These are phyloP conservation scores for Coleophoma eucalyptorum DNA, from an alignment of 2,329 filamentous ascomycete species.

Conservation along the genomic window DNA sequence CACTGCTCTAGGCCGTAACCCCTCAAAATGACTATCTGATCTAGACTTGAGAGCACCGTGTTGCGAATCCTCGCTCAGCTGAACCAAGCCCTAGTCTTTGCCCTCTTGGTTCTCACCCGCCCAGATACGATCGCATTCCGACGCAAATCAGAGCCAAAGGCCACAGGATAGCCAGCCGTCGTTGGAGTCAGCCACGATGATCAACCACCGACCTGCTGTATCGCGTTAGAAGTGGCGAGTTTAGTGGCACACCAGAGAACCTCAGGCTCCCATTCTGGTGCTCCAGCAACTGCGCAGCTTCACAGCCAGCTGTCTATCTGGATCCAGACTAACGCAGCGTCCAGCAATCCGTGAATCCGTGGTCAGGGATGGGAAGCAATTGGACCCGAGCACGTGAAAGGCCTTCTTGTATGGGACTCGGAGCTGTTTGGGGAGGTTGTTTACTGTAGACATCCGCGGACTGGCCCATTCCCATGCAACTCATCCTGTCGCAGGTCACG, in stretches of 20 bases:
- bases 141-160: background rate
- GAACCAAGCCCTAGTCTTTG: background rate
- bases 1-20: background rate
- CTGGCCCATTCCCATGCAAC: background rate
- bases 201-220: slow-evolving; percentile 3
- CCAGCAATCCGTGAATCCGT: background rate
- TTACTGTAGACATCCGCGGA: too few relatives aligned
- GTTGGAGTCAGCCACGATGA: slow-evolving; percentile 11
- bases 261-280: background rate
- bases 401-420: background rate
- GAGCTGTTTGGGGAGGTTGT: too few relatives aligned
- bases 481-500: too few relatives aligned
- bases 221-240: slow-evolving; percentile 15
- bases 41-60: background rate
- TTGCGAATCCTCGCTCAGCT: background rate
- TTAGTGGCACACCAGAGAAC: background rate
- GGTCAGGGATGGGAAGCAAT: background rate
- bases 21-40: background rate
- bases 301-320: background rate
- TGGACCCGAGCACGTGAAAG: background rate
- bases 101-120: background rate
- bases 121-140: background rate
- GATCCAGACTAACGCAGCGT: background rate
- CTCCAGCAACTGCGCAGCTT: background rate
- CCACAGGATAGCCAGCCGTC: background rate